Base-by-base conservation (phyloP, 148 eudicot genomes). In the Rheum nobile region DNA sequence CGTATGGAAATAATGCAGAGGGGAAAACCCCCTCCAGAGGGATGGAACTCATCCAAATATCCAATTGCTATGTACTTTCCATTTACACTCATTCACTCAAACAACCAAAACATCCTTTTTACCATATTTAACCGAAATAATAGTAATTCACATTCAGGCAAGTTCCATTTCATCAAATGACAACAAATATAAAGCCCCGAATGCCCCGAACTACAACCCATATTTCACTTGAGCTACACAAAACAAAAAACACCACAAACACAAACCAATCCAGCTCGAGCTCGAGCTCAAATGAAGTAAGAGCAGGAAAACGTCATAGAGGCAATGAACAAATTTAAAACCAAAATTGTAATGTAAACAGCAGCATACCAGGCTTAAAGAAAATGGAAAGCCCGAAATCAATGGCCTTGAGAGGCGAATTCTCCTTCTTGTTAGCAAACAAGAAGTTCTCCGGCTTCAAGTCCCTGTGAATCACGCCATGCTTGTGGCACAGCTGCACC, bases 341-440 rank as follows among this genome's bases (percentile, higher is more conserved):
- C 61, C 32, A 29, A 4, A 59, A 59, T 28, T 59, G 67, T 26
- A 14, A 29, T 1, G 69, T 63, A 31, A 31, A 5, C 21, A 32
- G 4, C 69, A 63, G 9, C 70, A 65, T 73, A 93, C 98, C 97
- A 76, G 90, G 92, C 84, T 91, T 86, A 72, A 94, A 94, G 87
- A 94, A 94, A n/a, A 94, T 90, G 8, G 98, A 94, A 75, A 94
- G 78, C 13, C 98, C 97, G 59, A 94, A 94, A 88, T 94, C 98
- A 71, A 94, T 94, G n/a, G 97, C 98, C 74, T 89, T 90, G 43
- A 94, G 84, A 0, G 98, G 97, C 7, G 97, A 91, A 85, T 88
- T 94, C 84, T 94, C 98, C 88, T 91, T 94, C 83, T 89, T 91
- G 83, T 91, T 89, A 0, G 96, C 93, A 82, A 94, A 94, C 82